phyloP scores from a whole-genome alignment of 2,329 filamentous ascomycete genomes.

The Esteya vermicola region DNA sequence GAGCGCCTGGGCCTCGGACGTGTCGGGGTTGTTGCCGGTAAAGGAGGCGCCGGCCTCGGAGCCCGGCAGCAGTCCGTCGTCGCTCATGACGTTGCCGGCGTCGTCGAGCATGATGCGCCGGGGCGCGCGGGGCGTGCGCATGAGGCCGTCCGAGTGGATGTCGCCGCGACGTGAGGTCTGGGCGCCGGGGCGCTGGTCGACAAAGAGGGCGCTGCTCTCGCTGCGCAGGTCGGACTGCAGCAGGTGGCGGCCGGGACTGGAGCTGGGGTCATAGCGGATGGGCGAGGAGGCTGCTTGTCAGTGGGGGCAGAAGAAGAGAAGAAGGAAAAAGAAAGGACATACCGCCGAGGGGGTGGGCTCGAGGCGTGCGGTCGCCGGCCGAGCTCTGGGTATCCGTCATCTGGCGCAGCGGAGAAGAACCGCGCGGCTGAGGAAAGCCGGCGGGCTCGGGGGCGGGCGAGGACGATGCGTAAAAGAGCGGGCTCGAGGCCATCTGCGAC shows the following conservation, averaged over 20 bases:
- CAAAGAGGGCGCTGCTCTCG: constrained; percentile 78
- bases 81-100: constrained; percentile 40
- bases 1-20: constrained; percentile 79
- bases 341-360: constrained; percentile 48
- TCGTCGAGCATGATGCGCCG: constrained; percentile 44
- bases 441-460: constrained; percentile 20
- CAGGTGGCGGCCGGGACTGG: constrained; percentile 56
- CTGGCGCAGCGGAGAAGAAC: constrained; percentile 44
- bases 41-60: constrained; percentile 50
- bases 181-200: constrained; percentile 49
- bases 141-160: constrained; percentile 66
- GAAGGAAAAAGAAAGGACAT: constrained; percentile 15
- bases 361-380: constrained; percentile 54
- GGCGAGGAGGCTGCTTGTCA: constrained; percentile 68
- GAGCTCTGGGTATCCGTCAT: constrained; percentile 41
- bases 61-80: constrained; percentile 25
- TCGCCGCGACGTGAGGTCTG: constrained; percentile 65
- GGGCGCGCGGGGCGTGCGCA: constrained; percentile 36
- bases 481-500: constrained; percentile 56
- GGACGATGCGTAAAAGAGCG: constrained; percentile 57
- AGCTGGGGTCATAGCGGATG: constrained; percentile 80
- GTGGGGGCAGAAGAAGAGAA: background rate
- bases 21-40: constrained; percentile 54
- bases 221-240: constrained; percentile 60
- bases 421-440: constrained; percentile 10